Base-by-base conservation (phyloP, 345 rosid genomes). In the Microthlaspi erraticum region DNA sequence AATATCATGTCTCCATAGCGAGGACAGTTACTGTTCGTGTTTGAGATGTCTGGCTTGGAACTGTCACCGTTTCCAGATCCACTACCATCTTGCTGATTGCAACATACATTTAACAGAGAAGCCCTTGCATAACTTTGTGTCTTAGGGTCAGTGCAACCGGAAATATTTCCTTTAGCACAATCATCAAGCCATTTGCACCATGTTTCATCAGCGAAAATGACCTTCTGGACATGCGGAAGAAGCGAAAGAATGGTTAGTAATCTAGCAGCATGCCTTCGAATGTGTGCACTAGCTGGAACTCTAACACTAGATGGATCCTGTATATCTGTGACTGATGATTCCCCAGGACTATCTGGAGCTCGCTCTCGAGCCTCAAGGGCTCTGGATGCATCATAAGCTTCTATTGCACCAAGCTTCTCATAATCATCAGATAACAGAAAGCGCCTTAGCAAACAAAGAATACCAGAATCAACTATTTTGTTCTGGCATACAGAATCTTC, bases 141-240 rank as follows among this genome's bases (percentile, higher is more conserved):
- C 81, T 94, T 94, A 54, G 74, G 88, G 86, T 94, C 97, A 79
- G 37, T 81, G 79, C 94, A 88, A 66, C 96, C 85, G 17, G 88
- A 78, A 62, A 85, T 81, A 64, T 78, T 82, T 71, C 94, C 93
- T 57, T 76, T 71, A 50, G 99, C 95, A 88, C 99, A 91, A 73
- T 85, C 97, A 62, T 89, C 95, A 77, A 94, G 97, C 99, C 99
- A 94, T 56, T 76, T 79, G 79, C 85, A 89, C 92, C 87, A 88
- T 60, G 77, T 70, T 77, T 85, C 80, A 80, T 94, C 99, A 7
- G 81, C 83, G 54, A 75, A 55, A 75, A 94, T 84, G 76, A 64
- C 72, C 75, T 94, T 83, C 86, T 82, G 91, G 38, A 85, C 91
- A 72, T 86, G 54, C 2, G 93, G 99, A 65, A 89, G 93, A 46